These are phyloP conservation scores for Cucurbita argyrosperma DNA, from an alignment of 306 rosid genomes.

Conservation along the genomic window DNA sequence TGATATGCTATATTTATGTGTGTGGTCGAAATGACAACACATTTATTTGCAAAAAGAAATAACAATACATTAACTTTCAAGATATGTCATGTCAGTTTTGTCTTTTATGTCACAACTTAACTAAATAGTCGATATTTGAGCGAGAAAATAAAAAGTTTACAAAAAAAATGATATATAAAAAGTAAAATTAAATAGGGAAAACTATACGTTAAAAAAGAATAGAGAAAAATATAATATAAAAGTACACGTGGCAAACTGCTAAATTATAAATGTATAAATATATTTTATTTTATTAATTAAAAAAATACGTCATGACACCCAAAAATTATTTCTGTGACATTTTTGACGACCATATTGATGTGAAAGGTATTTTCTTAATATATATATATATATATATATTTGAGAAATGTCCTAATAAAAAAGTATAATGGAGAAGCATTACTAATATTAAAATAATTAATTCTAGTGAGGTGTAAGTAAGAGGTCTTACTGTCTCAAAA, in stretches of 20 bases:
- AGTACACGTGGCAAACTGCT: neutral
- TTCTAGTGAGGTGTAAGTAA: neutral
- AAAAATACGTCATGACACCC: no score
- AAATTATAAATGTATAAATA: neutral
- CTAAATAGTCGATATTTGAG: neutral
- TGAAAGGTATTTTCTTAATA: neutral
- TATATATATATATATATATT: no score
- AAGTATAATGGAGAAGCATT: neutral
- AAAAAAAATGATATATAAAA: neutral
- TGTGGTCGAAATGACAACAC: no score
- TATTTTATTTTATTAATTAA: neutral
- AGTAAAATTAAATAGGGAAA: neutral
- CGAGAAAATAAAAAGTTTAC: no score
- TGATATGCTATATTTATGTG: no score
- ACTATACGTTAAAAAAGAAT: no score
- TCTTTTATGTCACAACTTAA: neutral
- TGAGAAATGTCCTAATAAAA: neutral
- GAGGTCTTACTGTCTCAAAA: neutral
- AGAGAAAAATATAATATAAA: neutral
- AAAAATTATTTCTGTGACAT: neutral
- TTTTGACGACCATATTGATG: neutral
- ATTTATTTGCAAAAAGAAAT: no score
- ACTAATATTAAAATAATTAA: neutral
- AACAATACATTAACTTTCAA: neutral
- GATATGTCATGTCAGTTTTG: neutral